These are phyloP conservation scores for Pisolithus albus DNA, from an alignment of 768 basidiomycete species.

Conservation along the genomic window DNA sequence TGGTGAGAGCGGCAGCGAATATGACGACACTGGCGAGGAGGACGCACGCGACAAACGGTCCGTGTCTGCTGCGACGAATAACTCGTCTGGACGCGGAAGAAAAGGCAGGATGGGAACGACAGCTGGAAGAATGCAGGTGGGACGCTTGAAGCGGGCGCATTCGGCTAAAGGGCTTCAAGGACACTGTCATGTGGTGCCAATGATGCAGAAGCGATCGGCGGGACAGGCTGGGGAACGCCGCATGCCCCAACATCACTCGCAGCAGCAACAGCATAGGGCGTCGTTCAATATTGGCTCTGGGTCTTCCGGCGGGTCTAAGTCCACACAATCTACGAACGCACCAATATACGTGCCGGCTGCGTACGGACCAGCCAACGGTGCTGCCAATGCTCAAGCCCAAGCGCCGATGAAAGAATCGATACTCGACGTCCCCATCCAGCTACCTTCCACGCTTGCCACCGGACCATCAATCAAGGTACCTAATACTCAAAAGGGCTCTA, in stretches of 20 bases:
- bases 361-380: slow-evolving; percentile 5
- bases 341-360: slow-evolving; percentile 1
- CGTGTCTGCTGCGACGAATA: slow-evolving; percentile 11
- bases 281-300: slow-evolving; percentile 56
- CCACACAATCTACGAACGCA: slow-evolving; percentile 16
- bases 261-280: slow-evolving; percentile 22
- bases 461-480: neutral
- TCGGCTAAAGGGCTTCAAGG: slow-evolving; percentile 14
- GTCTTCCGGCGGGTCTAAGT: slow-evolving; percentile 44
- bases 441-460: neutral
- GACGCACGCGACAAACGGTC: slow-evolving; percentile 13
- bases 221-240: slow-evolving; percentile 12
- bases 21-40: slow-evolving; percentile 7
- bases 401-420: neutral
- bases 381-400: slow-evolving; percentile 1
- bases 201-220: slow-evolving; percentile 23
- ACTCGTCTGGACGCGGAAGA: slow-evolving; percentile 11
- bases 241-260: slow-evolving; percentile 8
- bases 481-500: neutral
- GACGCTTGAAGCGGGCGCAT: slow-evolving; percentile 19
- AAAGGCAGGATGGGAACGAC: slow-evolving; percentile 21
- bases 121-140: slow-evolving; percentile 15
- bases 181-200: slow-evolving; percentile 12
- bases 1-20: slow-evolving; percentile 7
- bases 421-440: neutral